phyloP scores from a whole-genome alignment of 192 early-diverging fungal genomes.

The Entomortierella parvispora region DNA sequence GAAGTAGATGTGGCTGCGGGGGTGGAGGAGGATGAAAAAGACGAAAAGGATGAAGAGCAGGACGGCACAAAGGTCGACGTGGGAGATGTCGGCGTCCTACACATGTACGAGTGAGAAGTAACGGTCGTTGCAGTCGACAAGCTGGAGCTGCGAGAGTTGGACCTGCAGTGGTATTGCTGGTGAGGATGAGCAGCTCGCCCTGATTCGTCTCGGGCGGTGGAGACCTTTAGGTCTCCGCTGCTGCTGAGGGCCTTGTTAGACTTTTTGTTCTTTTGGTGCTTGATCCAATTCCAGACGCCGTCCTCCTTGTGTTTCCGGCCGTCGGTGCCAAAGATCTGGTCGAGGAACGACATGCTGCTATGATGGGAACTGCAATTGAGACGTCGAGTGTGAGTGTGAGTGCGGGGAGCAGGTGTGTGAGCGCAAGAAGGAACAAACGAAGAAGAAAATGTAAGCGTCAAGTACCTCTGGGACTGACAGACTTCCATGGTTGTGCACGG shows the following conservation, averaged over 20 bases:
- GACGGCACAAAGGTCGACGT: too few species aligned
- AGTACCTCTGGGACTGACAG: conserved; percentile 9
- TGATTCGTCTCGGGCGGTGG: neutral
- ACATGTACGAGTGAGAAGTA: neutral
- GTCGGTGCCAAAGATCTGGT: conserved; percentile 42
- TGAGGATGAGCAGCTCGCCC: neutral
- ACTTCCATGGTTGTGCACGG: conserved; percentile 7
- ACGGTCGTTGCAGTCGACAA: neutral
- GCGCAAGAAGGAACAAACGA: neutral
- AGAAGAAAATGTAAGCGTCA: neutral
- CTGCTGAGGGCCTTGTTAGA: neutral
- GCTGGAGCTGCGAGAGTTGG: neutral
- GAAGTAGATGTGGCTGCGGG: too few species aligned
- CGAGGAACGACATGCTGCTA: conserved; percentile 36
- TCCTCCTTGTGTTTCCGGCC: conserved; percentile 39
- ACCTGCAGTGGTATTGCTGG: neutral
- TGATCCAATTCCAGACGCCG: conserved; percentile 45
- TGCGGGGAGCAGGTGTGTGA: neutral
- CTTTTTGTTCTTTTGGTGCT: conserved; percentile 26
- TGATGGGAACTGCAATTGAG: too few species aligned
- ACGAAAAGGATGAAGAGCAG: too few species aligned
- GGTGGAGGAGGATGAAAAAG: too few species aligned
- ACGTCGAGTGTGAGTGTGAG: neutral
- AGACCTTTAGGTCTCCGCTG: too few species aligned
- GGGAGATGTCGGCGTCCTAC: too few species aligned